Percentiles rank a stretch among this genome's conserved stretches.
phyloP scores from a whole-genome alignment of 148 eudicot genomes.

The Camellia sinensis region DNA sequence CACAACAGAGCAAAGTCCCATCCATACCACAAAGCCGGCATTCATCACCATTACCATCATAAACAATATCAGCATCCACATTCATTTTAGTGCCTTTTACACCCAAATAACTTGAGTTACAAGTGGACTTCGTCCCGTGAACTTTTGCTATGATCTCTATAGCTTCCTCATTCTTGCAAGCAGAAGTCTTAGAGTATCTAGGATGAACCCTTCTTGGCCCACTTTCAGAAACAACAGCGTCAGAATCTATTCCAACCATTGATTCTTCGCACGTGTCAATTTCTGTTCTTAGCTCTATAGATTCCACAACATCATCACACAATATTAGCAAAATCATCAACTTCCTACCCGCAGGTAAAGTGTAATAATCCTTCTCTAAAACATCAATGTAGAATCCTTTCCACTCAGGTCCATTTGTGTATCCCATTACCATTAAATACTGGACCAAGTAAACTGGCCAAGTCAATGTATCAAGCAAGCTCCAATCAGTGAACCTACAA shows the following conservation, averaged over 20 bases:
- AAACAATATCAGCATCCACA: conserved; percentile 35
- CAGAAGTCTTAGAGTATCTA: conserved; percentile 48
- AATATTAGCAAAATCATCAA: conserved; percentile 62
- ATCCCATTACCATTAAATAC: conserved; percentile 68
- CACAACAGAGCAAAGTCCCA: conserved; percentile 88
- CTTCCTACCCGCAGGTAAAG: conserved; percentile 63
- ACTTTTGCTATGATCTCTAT: conserved; percentile 24
- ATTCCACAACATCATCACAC: conserved; percentile 73
- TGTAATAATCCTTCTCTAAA: conserved; percentile 63
- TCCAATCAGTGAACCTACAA: conserved; percentile 80
- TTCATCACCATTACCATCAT: conserved; percentile 82
- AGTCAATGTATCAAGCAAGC: conserved; percentile 79
- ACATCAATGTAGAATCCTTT: conserved; percentile 61
- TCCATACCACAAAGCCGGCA: conserved; percentile 97
- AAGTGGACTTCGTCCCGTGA: conserved; percentile 16
- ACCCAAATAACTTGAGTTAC: conserved; percentile 23
- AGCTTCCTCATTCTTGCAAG: conserved; percentile 41
- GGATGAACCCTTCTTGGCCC: conserved; percentile 64
- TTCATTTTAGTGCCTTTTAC: conserved; percentile 25
- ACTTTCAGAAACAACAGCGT: conserved; percentile 37
- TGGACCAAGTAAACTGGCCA: conserved; percentile 84
- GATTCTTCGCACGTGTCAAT: conserved; percentile 72
- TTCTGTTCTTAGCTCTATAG: conserved; percentile 75
- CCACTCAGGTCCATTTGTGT: conserved; percentile 59
- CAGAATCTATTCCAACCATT: conserved; percentile 65